A percentile compares a stretch with the other conserved stretches of the same genome.
Evolutionary conservation across 371 early-diverging fungal species (phyloP).

Genomic region (Capillidium heterosporum): DNA sequence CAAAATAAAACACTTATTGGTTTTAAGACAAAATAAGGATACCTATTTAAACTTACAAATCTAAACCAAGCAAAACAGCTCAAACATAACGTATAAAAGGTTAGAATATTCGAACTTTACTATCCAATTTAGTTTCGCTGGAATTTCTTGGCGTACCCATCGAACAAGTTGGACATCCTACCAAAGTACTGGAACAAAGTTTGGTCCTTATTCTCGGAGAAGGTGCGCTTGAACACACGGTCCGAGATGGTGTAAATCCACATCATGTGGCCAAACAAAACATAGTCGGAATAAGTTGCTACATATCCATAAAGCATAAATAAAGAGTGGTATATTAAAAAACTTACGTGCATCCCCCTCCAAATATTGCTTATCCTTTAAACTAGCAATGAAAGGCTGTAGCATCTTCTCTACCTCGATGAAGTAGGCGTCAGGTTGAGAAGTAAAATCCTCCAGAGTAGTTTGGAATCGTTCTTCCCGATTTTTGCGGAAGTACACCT

Average conservation of each 20-base stretch:
- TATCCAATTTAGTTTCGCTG: too few species aligned
- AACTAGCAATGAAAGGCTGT: neutral
- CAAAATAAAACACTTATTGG: too few species aligned
- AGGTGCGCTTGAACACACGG: neutral
- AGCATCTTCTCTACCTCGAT: neutral
- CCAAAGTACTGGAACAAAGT: neutral
- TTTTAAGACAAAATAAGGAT: too few species aligned
- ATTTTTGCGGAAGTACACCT: neutral
- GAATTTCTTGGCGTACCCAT: too few species aligned
- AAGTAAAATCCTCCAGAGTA: neutral
- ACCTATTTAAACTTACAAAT: too few species aligned
- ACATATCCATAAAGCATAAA: neutral
- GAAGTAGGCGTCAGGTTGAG: neutral
- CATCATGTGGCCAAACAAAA: neutral
- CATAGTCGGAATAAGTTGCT: neutral
- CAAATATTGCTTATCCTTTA: neutral
- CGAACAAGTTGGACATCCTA: too few species aligned
- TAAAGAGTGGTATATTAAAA: neutral
- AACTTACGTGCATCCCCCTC: neutral
- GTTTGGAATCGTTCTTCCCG: neutral
- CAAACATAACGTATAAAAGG: too few species aligned
- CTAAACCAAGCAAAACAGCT: too few species aligned
- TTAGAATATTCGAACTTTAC: too few species aligned
- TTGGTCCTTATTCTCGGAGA: neutral
- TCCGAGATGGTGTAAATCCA: neutral